Evolutionary conservation across 2,329 filamentous ascomycete species (phyloP), one percentile per base, ranked within the genome.

Genomic region (Immersiporthe knoxdaviesiana): DNA sequence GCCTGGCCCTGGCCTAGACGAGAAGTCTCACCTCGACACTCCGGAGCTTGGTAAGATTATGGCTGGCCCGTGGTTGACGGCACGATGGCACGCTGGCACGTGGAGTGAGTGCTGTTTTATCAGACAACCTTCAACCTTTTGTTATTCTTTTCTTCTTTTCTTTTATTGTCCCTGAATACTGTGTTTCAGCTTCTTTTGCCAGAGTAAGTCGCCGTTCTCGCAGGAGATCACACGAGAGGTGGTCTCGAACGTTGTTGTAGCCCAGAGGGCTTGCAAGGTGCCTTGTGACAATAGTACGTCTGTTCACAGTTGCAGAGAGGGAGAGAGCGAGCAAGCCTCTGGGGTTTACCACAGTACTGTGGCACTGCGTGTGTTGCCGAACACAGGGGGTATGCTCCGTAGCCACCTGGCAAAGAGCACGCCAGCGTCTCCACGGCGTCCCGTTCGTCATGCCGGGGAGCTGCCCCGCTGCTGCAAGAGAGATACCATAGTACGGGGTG

Each of bases 41-140:
- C 27, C 16, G 18, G 21, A 50, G 27, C 16, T 21, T 63, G 24
- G 18, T 47, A 32, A 39, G 37, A 24, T 47, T n/a, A 32, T 47
- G 61, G 39, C 27, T 47, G 44, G 44, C 44, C 44, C 14, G 39
- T 11, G 3, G 41, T 21, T 5, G 41, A 27, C 27, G 24, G 21
- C 21, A 32, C 61, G 61, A 50, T 63, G 61, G 35, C 61, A 63
- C 61, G 61, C 61, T 63, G 61, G 41, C 61, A 63, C 61, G 61
- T 63, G 61, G 61, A n/a, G 18, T 41, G 16, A 2, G n/a, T n/a
- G n/a, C n/a, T n/a, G n/a, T 30, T 41, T 41, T 50, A 30, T 18
- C 39, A n/a, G 27, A 47, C 16, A 21, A 10, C n/a, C 18, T n/a
- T 47, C 7, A 1, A 6, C 5, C 3, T 21, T 6, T 44, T 6